Base-by-base conservation (phyloP, 1,139 yeast species). In the Debaryomyces coudertii region DNA sequence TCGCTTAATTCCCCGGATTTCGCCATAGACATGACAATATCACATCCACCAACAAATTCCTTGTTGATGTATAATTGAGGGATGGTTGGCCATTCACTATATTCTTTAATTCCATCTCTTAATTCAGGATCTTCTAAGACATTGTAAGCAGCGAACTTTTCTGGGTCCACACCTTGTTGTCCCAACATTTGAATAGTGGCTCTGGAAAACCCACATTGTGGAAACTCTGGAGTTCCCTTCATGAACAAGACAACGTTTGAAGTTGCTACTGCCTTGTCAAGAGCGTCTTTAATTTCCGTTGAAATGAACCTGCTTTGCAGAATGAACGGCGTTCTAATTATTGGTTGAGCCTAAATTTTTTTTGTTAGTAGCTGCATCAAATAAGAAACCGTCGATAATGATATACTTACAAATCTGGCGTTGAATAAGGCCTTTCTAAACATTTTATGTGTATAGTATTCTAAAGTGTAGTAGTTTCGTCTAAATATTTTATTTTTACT, bases 141-240 rank as follows among this genome's bases (percentile, higher is more conserved):
- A 61, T 95, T 93, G 70, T 87, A 95, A 30, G 99, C 99, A 40
- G 98, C 97, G 69, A 95, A 92, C 67, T 93, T 92, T 40, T 74
- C 80, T 5, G 99, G 99, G 66, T 95, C 97, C 27, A 95, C 98
- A 47, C 99, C 99, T 65, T 92, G 96, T 65, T 90, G 95, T 15
- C 99, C 98, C 52, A 95, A 78, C 41, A 90, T 80, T 63, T 90
- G 95, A 55, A 95, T 92, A 14, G 97, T 89, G 44, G 96, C 96
- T 61, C 97, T 82, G 5, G 97, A 90, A 62, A 95, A 95, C 1
- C 99, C 99, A 75, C 99, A 95, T 60, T 90, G 96, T 25, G 99
- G 99, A 48, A 88, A 90, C 61, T 92, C 97, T 1, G 99, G 99
- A 1, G 99, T 95, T 8, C 96, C 96, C 63, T 89, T 89, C 96